Evolutionary conservation across 345 rosid genomes (phyloP), one percentile per base, ranked within the genome.

Genomic region (Citrus hindsii): DNA sequence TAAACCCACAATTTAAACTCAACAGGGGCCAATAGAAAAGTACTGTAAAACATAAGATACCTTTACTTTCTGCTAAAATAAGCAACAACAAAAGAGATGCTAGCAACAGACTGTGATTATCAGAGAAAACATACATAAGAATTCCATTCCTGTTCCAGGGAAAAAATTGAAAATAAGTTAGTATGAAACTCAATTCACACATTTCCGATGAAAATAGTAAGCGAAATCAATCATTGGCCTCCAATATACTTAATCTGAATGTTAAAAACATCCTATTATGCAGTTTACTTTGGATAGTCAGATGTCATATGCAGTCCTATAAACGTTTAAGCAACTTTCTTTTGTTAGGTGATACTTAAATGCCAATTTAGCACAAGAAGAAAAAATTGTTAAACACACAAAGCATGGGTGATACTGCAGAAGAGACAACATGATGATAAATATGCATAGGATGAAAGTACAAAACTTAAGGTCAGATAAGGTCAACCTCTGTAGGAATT

Each of bases 31-130:
- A 48, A 67, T 13, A 62, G 64, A 59, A 53, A 51, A 53, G 21
- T 70, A 9, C 40, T 55, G 51, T 21, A 18, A 71, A 28, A 74
- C 22, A 75, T 37, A 74, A 53, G 33, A 61, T 89, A 91, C 94
- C 94, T 86, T 87, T 80, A 77, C 71, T 88, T 77, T 88, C 93
- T 28, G 84, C 81, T 67, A 88, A 68, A 73, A 84, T 80, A 68
- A 89, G 83, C 78, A 89, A 82, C 74, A 91, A 72, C 82, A 82
- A 87, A 25, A 88, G 76, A 42, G 93, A 87, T 38, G 85, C 89
- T 32, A 91, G 79, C 55, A 83, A 70, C 76, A 88, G 71, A 73
- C 62, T 71, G 22, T 82, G 88, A 79, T 89, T 83, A 46, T 87
- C 88, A 60, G 92, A 91, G 66, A 81, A 84, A 64, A 86, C 70